Evolutionary conservation across 306 rosid genomes (phyloP).

Genomic region (Malus asiatica): DNA sequence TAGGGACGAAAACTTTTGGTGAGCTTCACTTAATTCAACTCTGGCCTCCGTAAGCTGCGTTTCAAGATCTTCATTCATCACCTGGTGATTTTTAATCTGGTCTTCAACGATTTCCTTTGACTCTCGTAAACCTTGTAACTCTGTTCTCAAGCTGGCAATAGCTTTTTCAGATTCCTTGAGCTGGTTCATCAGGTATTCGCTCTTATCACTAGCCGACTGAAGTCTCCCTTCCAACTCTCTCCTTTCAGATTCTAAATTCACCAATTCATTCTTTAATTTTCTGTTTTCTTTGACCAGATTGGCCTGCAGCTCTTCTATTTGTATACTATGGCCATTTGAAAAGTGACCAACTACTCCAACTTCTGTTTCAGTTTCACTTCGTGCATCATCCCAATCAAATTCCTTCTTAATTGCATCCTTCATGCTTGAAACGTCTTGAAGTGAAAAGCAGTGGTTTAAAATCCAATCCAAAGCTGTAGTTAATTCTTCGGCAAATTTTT

Average conservation of each 20-base stretch:
- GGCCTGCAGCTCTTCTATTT: conserved; percentile 27
- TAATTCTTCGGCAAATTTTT: conserved; percentile 39
- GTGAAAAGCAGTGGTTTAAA: conserved; percentile 82
- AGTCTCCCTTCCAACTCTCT: conserved; percentile 39
- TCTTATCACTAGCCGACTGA: conserved; percentile 36
- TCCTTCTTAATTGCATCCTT: conserved; percentile 71
- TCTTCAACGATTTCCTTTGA: conserved; percentile 36
- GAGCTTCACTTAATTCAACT: conserved; percentile 47
- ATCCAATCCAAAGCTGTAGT: conserved; percentile 79
- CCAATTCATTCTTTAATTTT: conserved; percentile 26
- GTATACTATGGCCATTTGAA: conserved; percentile 27
- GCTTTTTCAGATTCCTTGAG: conserved; percentile 54
- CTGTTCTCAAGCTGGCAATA: conserved; percentile 42
- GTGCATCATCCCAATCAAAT: conserved; percentile 80
- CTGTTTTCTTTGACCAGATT: conserved; percentile 28
- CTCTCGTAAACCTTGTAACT: conserved; percentile 37
- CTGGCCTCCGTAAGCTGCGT: conserved; percentile 39
- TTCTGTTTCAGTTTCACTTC: conserved; percentile 71
- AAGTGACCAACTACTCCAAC: conserved; percentile 38
- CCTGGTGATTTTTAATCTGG: conserved; percentile 32
- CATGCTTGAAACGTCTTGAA: conserved; percentile 88
- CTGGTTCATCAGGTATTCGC: conserved; percentile 36
- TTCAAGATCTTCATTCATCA: conserved; percentile 37
- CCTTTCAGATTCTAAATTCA: conserved; percentile 30
- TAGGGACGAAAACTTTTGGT: conserved; percentile 42